A percentile compares a stretch with the other conserved stretches of the same genome.
These are phyloP conservation scores for Candida gigantensis DNA, from an alignment of 1,139 yeast genomes.

Conservation along the genomic window DNA sequence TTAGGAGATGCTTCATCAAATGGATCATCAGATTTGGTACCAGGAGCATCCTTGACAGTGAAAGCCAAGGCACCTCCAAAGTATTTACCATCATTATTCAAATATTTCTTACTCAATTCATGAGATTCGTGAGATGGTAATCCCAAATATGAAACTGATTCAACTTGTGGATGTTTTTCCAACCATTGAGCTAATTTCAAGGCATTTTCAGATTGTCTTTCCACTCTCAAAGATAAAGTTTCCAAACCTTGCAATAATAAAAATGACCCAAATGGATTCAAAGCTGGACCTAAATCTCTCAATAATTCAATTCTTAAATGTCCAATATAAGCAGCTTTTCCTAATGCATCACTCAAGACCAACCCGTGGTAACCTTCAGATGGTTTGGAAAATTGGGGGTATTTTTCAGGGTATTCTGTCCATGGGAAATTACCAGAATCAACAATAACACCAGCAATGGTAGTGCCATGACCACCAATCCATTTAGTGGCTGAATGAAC, in stretches of 20 bases:
- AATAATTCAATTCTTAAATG: constrained; percentile 83
- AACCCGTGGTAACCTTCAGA: constrained; percentile 93
- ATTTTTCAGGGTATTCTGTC: constrained; percentile 80
- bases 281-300: constrained; percentile 89
- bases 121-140: constrained; percentile 81
- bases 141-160: constrained; percentile 93
- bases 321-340: constrained; percentile 74
- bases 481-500: constrained; percentile 95
- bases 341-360: constrained; percentile 78
- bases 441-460: constrained; percentile 88
- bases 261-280: constrained; percentile 89
- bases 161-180: constrained; percentile 69
- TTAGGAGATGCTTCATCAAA: constrained; percentile 75
- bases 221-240: constrained; percentile 89
- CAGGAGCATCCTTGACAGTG: constrained; percentile 71
- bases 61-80: constrained; percentile 88
- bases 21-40: constrained; percentile 48
- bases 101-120: constrained; percentile 78
- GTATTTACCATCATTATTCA: constrained; percentile 54
- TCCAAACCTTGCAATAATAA: constrained; percentile 87
- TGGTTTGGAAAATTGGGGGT: constrained; percentile 88
- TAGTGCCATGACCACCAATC: constrained; percentile 98
- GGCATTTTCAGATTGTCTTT: constrained; percentile 88
- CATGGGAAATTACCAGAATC: constrained; percentile 94
- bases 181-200: constrained; percentile 75